phyloP scores from a whole-genome alignment of 2,329 filamentous ascomycete genomes.

The Plenodomus biglobosus region DNA sequence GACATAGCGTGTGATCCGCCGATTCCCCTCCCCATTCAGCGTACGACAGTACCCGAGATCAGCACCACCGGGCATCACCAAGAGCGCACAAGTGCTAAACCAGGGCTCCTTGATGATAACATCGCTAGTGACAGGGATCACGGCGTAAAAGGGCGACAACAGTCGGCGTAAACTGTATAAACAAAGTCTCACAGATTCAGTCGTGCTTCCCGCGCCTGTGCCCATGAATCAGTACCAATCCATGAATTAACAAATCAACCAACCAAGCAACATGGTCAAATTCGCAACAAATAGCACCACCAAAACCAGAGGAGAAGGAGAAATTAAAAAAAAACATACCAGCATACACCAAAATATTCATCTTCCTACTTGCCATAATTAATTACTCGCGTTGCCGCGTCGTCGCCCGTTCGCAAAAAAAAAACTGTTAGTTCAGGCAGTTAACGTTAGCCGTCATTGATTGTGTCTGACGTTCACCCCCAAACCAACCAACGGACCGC shows the following conservation, averaged over 20 bases:
- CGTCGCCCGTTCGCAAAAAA: no score
- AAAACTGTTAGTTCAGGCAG: no score
- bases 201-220: slow-evolving; percentile 61
- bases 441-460: no score
- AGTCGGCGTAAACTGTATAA: slow-evolving; percentile 83
- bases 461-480: slow-evolving; percentile 25
- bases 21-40: slow-evolving; percentile 85
- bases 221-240: no score
- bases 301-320: no score
- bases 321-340: slow-evolving; percentile 54
- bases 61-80: slow-evolving; percentile 93
- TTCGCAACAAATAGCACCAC: no score
- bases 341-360: slow-evolving; percentile 93
- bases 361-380: slow-evolving; percentile 66
- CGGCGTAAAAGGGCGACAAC: slow-evolving; percentile 87
- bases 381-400: no score
- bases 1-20: slow-evolving; percentile 80
- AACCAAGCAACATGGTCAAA: neutral
- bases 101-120: slow-evolving; percentile 89
- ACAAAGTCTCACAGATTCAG: slow-evolving; percentile 87
- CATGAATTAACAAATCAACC: no score
- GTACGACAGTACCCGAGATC: slow-evolving; percentile 87
- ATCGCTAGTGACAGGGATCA: slow-evolving; percentile 78
- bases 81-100: slow-evolving; percentile 79
- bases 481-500: slow-evolving; percentile 21